phyloP scores from a whole-genome alignment of 768 basidiomycete genomes.

The Antrodiella citrinella region DNA sequence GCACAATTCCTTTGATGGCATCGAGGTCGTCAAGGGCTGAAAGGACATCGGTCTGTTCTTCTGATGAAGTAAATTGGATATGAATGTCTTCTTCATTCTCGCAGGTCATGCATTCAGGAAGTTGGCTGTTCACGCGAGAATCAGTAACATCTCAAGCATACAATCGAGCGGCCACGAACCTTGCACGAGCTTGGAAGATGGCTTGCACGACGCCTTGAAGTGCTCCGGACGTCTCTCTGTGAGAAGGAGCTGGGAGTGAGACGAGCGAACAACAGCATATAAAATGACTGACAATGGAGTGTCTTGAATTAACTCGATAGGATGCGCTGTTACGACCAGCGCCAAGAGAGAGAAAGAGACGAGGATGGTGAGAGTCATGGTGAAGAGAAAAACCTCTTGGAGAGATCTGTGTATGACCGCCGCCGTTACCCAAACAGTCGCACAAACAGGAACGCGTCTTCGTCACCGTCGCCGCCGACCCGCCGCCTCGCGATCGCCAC shows the following conservation, averaged over 20 bases:
- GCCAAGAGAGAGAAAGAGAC: constrained; percentile 32
- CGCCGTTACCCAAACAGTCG: no score
- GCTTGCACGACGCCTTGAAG: constrained; percentile 28
- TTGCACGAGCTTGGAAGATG: constrained; percentile 27
- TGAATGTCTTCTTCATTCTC: constrained; percentile 23
- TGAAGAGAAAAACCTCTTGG: constrained; percentile 1
- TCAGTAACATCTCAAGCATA: neutral
- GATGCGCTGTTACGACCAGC: constrained; percentile 37
- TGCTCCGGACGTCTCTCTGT: constrained; percentile 15
- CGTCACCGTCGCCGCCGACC: no score
- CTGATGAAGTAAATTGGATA: constrained; percentile 19
- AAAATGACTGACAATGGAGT: constrained; percentile 21
- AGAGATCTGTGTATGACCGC: no score
- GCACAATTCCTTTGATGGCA: constrained; percentile 24
- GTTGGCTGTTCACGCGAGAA: constrained; percentile 11
- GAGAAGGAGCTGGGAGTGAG: constrained; percentile 4
- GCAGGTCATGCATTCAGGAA: constrained; percentile 10
- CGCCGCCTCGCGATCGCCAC: no score
- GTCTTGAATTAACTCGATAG: constrained; percentile 23
- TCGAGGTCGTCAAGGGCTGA: constrained; percentile 21
- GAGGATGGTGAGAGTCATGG: constrained; percentile 32
- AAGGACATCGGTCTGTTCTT: constrained; percentile 24
- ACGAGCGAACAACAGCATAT: constrained; percentile 1
- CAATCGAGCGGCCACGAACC: constrained; percentile 21
- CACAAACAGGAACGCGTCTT: no score